Evolutionary conservation across 2,329 filamentous ascomycete genomes (phyloP).

Genomic region (Nannizziopsis barbatae): DNA sequence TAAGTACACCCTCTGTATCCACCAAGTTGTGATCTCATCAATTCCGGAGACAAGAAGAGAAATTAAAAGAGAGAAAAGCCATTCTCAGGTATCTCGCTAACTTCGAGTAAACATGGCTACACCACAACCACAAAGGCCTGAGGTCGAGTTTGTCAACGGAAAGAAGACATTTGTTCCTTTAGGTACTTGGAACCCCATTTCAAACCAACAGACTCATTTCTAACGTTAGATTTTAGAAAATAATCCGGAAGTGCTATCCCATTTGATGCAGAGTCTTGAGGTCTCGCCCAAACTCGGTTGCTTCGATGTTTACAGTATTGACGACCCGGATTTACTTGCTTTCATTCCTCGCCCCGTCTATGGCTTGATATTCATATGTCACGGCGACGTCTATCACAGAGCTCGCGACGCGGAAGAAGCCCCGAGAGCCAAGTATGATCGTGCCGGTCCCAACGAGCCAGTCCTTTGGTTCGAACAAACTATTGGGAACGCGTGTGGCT

Average conservation of each 20-base stretch:
- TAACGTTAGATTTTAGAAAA: slow-evolving; percentile 34
- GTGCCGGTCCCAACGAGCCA: slow-evolving; percentile 40
- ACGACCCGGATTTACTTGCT: slow-evolving; percentile 40
- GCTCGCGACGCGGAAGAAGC: slow-evolving; percentile 35
- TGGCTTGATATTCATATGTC: slow-evolving; percentile 43
- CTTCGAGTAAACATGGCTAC: slow-evolving; percentile 5
- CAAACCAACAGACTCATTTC: neutral
- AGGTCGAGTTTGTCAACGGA: slow-evolving; percentile 20
- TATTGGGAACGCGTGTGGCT: slow-evolving; percentile 47
- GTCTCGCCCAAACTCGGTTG: slow-evolving; percentile 40
- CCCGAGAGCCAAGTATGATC: slow-evolving; percentile 34
- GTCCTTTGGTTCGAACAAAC: slow-evolving; percentile 51
- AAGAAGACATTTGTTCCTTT: slow-evolving; percentile 27
- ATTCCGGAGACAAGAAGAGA: neutral
- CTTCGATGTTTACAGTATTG: slow-evolving; percentile 44
- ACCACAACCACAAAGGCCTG: slow-evolving; percentile 1
- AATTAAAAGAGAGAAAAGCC: neutral
- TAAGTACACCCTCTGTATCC: too few species aligned
- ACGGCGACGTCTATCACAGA: slow-evolving; percentile 32
- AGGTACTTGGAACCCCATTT: slow-evolving; percentile 16
- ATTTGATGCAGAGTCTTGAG: slow-evolving; percentile 41
- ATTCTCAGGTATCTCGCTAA: too few species aligned
- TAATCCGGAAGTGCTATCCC: slow-evolving; percentile 45
- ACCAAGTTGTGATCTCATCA: neutral
- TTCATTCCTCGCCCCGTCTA: slow-evolving; percentile 44